These are phyloP conservation scores for Rosellinia necatrix DNA, from an alignment of 2,329 filamentous ascomycete species.

Conservation along the genomic window DNA sequence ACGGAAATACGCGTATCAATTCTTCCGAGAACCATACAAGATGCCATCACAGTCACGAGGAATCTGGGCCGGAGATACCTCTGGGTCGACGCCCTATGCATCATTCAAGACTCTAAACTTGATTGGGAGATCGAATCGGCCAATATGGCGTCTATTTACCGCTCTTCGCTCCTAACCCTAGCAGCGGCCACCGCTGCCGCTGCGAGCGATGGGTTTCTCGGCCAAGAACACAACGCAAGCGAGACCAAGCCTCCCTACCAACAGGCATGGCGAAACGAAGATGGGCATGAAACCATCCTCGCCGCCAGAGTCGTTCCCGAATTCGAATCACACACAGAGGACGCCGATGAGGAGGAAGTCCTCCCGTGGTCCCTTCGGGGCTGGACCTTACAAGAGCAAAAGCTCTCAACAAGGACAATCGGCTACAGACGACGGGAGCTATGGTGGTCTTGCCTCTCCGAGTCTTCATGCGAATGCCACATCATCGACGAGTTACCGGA, in stretches of 20 bases:
- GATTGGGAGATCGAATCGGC: constrained; percentile 2
- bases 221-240: not conserved
- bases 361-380: not conserved
- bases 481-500: not conserved
- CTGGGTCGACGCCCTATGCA: constrained; percentile 6
- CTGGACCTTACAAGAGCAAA: not conserved
- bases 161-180: not conserved
- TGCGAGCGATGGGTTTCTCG: not conserved
- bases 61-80: not conserved
- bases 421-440: not conserved
- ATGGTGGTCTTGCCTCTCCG: not conserved
- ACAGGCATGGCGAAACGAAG: not conserved
- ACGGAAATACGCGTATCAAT: not conserved
- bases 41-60: not conserved
- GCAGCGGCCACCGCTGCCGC: not conserved
- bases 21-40: constrained; percentile 3
- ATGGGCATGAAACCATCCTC: not conserved
- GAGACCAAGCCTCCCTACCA: not conserved
- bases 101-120: not conserved
- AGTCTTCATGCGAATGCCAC: not conserved
- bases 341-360: not conserved
- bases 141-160: not conserved
- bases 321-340: not conserved
- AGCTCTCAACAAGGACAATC: not conserved
- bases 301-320: not conserved